These are phyloP conservation scores for Hymenoscyphus infarciens DNA, from an alignment of 2,329 filamentous ascomycete genomes.

Conservation along the genomic window DNA sequence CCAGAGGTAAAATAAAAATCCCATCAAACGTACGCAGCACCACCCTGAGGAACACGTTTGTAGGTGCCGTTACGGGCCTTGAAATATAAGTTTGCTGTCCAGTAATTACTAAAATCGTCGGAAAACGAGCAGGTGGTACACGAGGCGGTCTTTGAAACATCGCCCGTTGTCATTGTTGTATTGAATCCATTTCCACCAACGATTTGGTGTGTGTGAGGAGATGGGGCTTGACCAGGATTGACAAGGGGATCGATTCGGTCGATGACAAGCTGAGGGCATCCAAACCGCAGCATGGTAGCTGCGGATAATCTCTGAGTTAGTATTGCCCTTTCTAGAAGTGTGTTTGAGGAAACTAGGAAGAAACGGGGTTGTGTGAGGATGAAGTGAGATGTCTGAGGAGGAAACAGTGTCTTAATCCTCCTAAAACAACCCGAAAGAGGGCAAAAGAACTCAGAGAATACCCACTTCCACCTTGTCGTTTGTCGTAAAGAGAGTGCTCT, in stretches of 20 bases:
- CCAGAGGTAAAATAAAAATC: not conserved
- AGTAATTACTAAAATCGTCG: slow-evolving; percentile 30
- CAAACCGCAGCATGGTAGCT: slow-evolving; percentile 19
- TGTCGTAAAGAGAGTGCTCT: not conserved
- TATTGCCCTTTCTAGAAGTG: no score
- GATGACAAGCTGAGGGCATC: slow-evolving; percentile 17
- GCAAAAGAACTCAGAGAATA: no score
- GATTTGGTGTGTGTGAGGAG: slow-evolving; percentile 18
- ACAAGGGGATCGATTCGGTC: slow-evolving; percentile 20
- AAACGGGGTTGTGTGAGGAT: no score
- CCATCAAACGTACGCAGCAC: slow-evolving; percentile 13
- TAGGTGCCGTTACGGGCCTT: slow-evolving; percentile 26
- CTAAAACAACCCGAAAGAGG: no score
- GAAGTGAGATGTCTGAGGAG: no score
- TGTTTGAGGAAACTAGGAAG: no score
- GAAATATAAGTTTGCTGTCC: slow-evolving; percentile 34
- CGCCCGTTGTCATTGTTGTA: slow-evolving; percentile 11
- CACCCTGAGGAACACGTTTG: slow-evolving; percentile 16
- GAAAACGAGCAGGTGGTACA: slow-evolving; percentile 18
- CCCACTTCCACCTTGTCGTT: slow-evolving; percentile 2
- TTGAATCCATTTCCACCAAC: slow-evolving; percentile 20
- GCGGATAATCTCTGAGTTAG: no score
- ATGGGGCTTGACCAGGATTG: slow-evolving; percentile 16
- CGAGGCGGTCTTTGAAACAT: slow-evolving; percentile 12
- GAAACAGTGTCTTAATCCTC: no score